phyloP scores from a whole-genome alignment of 768 basidiomycete genomes.

The Trametes cubensis region DNA sequence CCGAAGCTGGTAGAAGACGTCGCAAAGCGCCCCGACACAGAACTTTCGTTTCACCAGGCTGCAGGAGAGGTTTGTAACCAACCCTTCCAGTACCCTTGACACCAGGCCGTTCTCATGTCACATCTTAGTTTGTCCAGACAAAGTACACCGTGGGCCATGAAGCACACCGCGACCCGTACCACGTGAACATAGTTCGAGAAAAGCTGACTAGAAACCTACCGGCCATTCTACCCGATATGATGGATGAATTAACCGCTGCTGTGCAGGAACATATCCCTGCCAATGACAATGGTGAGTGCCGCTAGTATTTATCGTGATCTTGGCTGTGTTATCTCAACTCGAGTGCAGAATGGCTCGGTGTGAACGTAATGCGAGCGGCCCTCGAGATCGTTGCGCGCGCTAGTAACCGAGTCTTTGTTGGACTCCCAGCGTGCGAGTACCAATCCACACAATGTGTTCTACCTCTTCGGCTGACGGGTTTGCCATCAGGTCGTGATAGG shows the following conservation, averaged over 20 bases:
- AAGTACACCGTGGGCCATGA: conserved; percentile 38
- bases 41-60: conserved; percentile 46
- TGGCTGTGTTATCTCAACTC: not conserved
- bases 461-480: too few relatives aligned
- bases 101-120: not conserved
- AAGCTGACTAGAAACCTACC: conserved; percentile 34
- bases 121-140: not conserved
- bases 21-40: conserved; percentile 47
- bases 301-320: too few relatives aligned
- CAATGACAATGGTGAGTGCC: conserved; percentile 21
- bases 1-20: conserved; percentile 52
- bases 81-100: too few relatives aligned
- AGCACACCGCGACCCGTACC: conserved; percentile 23
- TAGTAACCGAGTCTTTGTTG: conserved; percentile 53
- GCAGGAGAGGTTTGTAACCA: conserved; percentile 40
- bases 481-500: not conserved
- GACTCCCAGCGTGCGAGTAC: conserved; percentile 52
- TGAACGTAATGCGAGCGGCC: conserved; percentile 33
- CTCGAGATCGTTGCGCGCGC: conserved; percentile 43
- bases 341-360: conserved; percentile 41
- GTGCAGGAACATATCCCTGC: conserved; percentile 37
- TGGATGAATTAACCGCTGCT: conserved; percentile 31
- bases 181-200: conserved; percentile 28
- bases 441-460: too few relatives aligned
- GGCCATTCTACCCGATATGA: conserved; percentile 26